Conservation (phyloP, 176 grass and related monocot genomes). For the Rhipidocladum racemiflorum region DNA sequence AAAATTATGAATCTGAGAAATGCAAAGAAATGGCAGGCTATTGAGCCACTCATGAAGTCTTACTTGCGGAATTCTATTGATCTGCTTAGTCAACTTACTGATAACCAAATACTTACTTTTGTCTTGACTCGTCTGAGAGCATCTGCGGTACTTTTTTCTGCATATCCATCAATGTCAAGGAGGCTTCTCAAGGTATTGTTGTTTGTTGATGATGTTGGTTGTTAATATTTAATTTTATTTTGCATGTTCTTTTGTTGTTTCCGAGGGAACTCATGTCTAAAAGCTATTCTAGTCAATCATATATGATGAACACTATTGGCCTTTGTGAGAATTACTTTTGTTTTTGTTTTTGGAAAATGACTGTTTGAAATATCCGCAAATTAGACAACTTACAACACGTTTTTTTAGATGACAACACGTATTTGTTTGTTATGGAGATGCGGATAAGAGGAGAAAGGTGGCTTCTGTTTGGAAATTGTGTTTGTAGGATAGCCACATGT, state of each 20-base stretch:
- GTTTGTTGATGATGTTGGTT: slow-evolving; percentile 18
- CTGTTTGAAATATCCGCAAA: neutral
- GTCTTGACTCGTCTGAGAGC: slow-evolving; percentile 50
- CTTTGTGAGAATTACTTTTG: neutral
- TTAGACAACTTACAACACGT: neutral
- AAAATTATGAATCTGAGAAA: slow-evolving; percentile 58
- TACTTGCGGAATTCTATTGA: slow-evolving; percentile 65
- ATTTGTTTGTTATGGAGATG: neutral
- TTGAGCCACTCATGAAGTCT: slow-evolving; percentile 66
- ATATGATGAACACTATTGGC: neutral
- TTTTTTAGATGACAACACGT: neutral
- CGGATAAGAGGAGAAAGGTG: neutral
- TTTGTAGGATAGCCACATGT: neutral
- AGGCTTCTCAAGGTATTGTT: slow-evolving; percentile 81
- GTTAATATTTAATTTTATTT: neutral
- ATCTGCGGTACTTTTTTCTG: slow-evolving; percentile 49
- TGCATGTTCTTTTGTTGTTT: slow-evolving; percentile 8
- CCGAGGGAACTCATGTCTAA: neutral
- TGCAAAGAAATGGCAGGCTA: slow-evolving; percentile 56
- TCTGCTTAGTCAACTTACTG: slow-evolving; percentile 79
- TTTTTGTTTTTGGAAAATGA: neutral
- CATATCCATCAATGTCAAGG: slow-evolving; percentile 56
- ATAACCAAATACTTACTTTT: slow-evolving; percentile 60
- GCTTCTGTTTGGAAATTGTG: neutral
- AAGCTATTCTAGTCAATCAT: neutral